Conservation (phyloP, 2,329 filamentous ascomycete genomes). For the Curvularia eragrostidis region DNA sequence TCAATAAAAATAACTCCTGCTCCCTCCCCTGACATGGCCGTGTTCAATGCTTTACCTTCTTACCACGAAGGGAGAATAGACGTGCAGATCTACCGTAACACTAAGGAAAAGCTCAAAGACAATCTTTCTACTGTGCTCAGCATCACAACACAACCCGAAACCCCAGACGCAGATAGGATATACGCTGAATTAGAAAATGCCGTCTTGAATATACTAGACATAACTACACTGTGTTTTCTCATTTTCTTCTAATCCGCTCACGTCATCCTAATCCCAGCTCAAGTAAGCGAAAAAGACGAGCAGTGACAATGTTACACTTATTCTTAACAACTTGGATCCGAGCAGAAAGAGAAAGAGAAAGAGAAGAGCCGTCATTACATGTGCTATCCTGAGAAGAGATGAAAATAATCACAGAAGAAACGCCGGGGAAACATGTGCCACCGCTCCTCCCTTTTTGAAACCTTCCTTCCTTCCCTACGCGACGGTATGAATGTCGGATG, state of each 20-base stretch:
- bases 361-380: neutral
- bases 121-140: neutral
- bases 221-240: neutral
- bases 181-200: neutral
- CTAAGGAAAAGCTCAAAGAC: constrained; percentile 12
- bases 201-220: too few species aligned
- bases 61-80: neutral
- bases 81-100: neutral
- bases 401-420: neutral
- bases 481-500: neutral
- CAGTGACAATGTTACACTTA: neutral
- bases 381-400: neutral
- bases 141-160: neutral
- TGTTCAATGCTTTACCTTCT: neutral
- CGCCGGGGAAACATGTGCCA: constrained; percentile 1
- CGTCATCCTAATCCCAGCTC: neutral
- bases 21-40: neutral
- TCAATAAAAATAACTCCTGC: neutral
- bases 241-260: neutral
- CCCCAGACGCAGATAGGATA: neutral
- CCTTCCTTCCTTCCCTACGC: neutral
- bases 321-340: neutral
- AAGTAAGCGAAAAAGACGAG: neutral
- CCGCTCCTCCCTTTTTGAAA: neutral
- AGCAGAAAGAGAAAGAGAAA: neutral